These are phyloP conservation scores for Centella asiatica DNA, from an alignment of 129 eudicot species.

Conservation along the genomic window DNA sequence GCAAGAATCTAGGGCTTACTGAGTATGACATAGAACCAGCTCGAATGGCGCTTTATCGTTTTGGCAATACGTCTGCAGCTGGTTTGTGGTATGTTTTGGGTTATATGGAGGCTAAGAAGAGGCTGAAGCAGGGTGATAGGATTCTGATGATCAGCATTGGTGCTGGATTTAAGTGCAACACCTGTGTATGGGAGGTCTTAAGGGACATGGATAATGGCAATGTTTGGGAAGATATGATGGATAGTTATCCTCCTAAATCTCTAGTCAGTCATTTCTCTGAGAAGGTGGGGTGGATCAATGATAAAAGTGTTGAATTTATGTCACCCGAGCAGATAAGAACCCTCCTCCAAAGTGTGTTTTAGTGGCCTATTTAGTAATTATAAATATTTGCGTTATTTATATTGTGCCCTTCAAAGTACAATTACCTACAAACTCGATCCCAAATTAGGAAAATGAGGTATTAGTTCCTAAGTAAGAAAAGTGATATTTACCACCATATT, in stretches of 20 bases:
- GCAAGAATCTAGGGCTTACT: conserved; percentile 29
- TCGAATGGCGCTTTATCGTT: too few species aligned
- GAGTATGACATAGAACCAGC: conserved; percentile 60
- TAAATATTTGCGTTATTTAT: too few species aligned
- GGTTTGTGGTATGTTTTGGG: conserved; percentile 74
- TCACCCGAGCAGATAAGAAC: too few species aligned
- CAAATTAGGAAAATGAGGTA: too few species aligned
- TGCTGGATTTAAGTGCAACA: conserved; percentile 83
- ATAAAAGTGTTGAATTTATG: too few species aligned
- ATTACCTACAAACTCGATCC: too few species aligned
- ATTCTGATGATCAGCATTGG: conserved; percentile 61
- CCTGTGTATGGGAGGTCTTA: conserved; percentile 70
- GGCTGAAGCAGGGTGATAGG: conserved; percentile 60
- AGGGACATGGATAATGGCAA: conserved; percentile 40
- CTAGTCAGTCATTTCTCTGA: conserved; percentile 32
- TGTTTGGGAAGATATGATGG: conserved; percentile 55
- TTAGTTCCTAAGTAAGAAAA: too few species aligned
- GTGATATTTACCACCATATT: too few species aligned
- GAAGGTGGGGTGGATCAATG: conserved; percentile 47
- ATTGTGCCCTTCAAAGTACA: too few species aligned
- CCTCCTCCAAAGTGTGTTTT: too few species aligned
- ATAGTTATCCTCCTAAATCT: conserved; percentile 35
- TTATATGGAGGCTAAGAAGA: conserved; percentile 78
- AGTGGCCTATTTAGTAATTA: too few species aligned
- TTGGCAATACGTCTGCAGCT: conserved; percentile 75